These are phyloP conservation scores for Trypanosoma melophagium DNA, from an alignment of 208 protist species.

Conservation along the genomic window DNA sequence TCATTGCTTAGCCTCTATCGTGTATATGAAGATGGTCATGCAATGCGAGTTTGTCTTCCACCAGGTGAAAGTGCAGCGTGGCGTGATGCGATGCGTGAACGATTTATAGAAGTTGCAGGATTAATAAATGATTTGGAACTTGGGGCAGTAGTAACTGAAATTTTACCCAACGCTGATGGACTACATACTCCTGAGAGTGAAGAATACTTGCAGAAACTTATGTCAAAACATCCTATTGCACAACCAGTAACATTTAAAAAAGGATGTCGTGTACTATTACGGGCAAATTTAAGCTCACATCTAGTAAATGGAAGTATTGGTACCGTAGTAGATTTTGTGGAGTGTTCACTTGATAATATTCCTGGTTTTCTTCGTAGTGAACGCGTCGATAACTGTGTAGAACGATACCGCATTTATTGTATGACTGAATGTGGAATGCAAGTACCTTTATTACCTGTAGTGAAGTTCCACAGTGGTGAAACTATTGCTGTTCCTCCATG, in stretches of 20 bases:
- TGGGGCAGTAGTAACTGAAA: conserved; percentile 75
- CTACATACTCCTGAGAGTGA: conserved; percentile 78
- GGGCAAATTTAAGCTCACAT: conserved; percentile 69
- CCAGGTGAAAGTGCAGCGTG: conserved; percentile 75
- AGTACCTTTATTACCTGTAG: conserved; percentile 78
- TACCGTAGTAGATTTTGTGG: conserved; percentile 82
- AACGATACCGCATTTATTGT: conserved; percentile 81
- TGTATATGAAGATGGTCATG: conserved; percentile 85
- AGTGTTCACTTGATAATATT: conserved; percentile 71
- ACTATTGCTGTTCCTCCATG: conserved; percentile 77
- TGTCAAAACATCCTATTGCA: conserved; percentile 81
- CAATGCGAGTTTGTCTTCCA: conserved; percentile 84
- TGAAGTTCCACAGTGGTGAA: conserved; percentile 84
- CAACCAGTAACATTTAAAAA: conserved; percentile 85
- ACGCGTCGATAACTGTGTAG: conserved; percentile 60
- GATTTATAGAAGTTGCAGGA: conserved; percentile 73
- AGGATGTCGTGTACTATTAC: conserved; percentile 82
- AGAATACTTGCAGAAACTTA: conserved; percentile 76
- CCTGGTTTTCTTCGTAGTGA: conserved; percentile 63
- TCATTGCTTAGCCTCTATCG: conserved; percentile 79
- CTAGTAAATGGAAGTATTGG: conserved; percentile 90
- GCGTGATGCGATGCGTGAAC: conserved; percentile 79
- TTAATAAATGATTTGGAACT: conserved; percentile 77
- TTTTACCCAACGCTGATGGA: conserved; percentile 77
- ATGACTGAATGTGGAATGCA: conserved; percentile 80